Evolutionary conservation across 352 stramenopile genomes (phyloP).

Genomic region (Phytophthora litchii): DNA sequence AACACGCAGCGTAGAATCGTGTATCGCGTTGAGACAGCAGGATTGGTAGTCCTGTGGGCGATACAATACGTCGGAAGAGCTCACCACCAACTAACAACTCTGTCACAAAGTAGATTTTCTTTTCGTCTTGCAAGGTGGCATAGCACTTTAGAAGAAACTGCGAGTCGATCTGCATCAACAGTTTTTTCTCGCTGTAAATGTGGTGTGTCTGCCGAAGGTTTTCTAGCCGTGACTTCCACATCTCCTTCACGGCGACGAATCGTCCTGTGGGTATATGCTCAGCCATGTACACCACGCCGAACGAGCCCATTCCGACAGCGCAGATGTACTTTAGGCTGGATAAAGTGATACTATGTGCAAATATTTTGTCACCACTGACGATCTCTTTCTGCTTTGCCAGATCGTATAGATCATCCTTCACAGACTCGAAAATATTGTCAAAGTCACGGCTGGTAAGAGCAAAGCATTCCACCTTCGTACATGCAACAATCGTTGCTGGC

Average conservation of each 20-base stretch:
- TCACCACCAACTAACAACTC: constrained; percentile 93
- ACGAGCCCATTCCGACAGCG: constrained; percentile 92
- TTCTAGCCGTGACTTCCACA: constrained; percentile 45
- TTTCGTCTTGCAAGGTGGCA: constrained; percentile 92
- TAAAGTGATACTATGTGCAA: constrained; percentile 57
- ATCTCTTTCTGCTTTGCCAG: constrained; percentile 36
- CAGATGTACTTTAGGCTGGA: constrained; percentile 59
- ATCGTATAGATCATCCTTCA: constrained; percentile 42
- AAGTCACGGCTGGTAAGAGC: constrained; percentile 73
- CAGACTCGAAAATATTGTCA: constrained; percentile 45
- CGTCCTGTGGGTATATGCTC: constrained; percentile 76
- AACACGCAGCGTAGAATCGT: constrained; percentile 66
- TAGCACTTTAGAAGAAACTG: constrained; percentile 96
- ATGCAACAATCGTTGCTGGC: constrained; percentile 67
- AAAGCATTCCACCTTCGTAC: constrained; percentile 70
- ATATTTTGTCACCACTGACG: constrained; percentile 48
- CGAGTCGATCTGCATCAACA: constrained; percentile 91
- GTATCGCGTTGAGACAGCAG: constrained; percentile 72
- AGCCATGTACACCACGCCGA: constrained; percentile 94
- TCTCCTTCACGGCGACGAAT: constrained; percentile 73
- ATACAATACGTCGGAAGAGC: constrained; percentile 77
- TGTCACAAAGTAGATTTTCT: constrained; percentile 96
- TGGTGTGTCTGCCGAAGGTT: constrained; percentile 85
- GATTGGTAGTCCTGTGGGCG: constrained; percentile 40
- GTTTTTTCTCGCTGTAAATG: constrained; percentile 96